Evolutionary conservation across 164 flowering plant genomes (phyloP).

Genomic region (Stephania japonica): DNA sequence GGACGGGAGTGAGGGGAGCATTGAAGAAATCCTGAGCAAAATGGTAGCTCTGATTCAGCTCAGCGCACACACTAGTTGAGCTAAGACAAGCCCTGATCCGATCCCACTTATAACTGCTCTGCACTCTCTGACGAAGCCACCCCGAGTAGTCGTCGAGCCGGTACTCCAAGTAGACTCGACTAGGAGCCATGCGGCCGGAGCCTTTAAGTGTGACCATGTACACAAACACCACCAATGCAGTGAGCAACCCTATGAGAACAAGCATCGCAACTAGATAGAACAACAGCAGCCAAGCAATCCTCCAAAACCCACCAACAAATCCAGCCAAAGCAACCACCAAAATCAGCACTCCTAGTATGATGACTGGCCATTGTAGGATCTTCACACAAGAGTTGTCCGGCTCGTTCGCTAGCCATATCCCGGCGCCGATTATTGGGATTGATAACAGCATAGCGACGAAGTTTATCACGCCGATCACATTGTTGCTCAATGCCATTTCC

Average conservation of each 20-base stretch:
- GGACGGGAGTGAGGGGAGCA: slow-evolving; percentile 63
- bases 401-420: slow-evolving; percentile 72
- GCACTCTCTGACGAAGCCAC: slow-evolving; percentile 60
- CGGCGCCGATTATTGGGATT: slow-evolving; percentile 77
- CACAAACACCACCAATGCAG: slow-evolving; percentile 50
- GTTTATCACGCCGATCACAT: slow-evolving; percentile 82
- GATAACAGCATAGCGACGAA: slow-evolving; percentile 77
- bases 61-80: slow-evolving; percentile 52
- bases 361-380: slow-evolving; percentile 88
- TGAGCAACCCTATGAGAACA: slow-evolving; percentile 51
- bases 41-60: slow-evolving; percentile 62
- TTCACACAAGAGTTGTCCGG: slow-evolving; percentile 78
- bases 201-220: slow-evolving; percentile 72
- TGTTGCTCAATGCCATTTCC: slow-evolving; percentile 76
- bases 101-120: slow-evolving; percentile 73
- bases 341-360: slow-evolving; percentile 62
- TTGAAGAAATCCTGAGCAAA: slow-evolving; percentile 82
- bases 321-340: slow-evolving; percentile 64
- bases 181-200: slow-evolving; percentile 67
- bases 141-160: slow-evolving; percentile 67
- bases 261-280: slow-evolving; percentile 75
- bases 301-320: slow-evolving; percentile 75
- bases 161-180: slow-evolving; percentile 74
- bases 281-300: slow-evolving; percentile 57
- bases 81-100: slow-evolving; percentile 61